Evolutionary conservation across 805 yeast species (phyloP), one percentile per base, ranked within the genome.

Genomic region (Saccharomycopsis fibuligera): DNA sequence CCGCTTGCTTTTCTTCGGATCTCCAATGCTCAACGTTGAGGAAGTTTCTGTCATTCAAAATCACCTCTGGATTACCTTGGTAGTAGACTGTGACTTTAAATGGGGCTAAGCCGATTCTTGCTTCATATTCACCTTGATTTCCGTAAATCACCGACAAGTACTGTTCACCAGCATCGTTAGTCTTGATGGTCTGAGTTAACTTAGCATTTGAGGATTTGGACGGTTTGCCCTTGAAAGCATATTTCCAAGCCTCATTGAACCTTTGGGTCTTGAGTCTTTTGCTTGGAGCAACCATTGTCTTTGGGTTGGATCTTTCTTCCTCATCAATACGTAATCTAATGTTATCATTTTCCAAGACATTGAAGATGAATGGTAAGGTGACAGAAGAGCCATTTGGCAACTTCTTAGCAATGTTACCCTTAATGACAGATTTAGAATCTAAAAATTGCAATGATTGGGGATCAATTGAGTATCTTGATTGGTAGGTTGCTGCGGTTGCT

Each of bases 21-120:
- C 97, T 73, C 62, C 71, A 75, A 58, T 91, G 97, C 62, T 93
- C 99, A n/a, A 83, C 50, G 59, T 91, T 91, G 51, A 93, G 65
- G 41, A 87, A 74, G 30, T 76, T 68, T 37, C 81, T 70, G 45
- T 82, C 89, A 62, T 93, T 93, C 17, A 90, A 59, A 1, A 76
- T 66, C 10, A 88, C 56, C 51, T 78, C 78, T 0, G 65, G 62
- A 17, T 66, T 63, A 4, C 70, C 75, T 1, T 77, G 63, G 46
- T 75, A 68, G 21, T 48, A 67, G 2, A 88, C 58, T 1, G 68
- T 65, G 35, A 86, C 57, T 54, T 69, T 70, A 51, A 88, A 69
- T 0, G 84, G 80, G 9, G 61, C 58, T 38, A 72, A 62, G 17
- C 63, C 48, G 10, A 89, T 47, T 21, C 63, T 68, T 0, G 79